A percentile compares a stretch with the other conserved stretches of the same genome.
phyloP scores from a whole-genome alignment of 73 alveolate genomes.

The Blepharisma stoltei region DNA sequence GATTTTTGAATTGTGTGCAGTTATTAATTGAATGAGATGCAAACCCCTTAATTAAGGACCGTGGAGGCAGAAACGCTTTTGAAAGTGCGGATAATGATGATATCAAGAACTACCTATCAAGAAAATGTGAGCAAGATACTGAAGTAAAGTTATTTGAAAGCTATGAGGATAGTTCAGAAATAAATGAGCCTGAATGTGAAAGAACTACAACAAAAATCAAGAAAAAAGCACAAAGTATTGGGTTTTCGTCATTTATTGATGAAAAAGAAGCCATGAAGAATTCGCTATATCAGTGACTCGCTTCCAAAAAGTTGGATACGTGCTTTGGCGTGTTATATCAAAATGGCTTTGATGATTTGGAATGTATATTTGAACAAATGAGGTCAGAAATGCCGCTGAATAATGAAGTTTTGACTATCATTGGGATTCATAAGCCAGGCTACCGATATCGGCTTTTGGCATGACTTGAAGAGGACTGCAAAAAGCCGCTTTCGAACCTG shows the following conservation, averaged over 20 bases:
- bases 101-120: too few species aligned
- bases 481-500: not conserved
- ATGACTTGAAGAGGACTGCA: not conserved
- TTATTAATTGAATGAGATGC: not conserved
- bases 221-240: not conserved
- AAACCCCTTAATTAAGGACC: not conserved
- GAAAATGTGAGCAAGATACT: too few species aligned
- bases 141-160: too few species aligned
- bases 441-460: not conserved
- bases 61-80: too few species aligned
- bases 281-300: slow-evolving; percentile 13
- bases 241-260: not conserved
- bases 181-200: slow-evolving; percentile 3
- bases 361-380: slow-evolving; percentile 20
- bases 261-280: not conserved
- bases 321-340: not conserved
- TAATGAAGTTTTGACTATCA: not conserved
- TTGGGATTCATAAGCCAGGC: slow-evolving; percentile 1
- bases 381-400: slow-evolving; percentile 5
- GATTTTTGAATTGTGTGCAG: not conserved
- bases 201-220: not conserved
- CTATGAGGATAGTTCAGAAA: too few species aligned
- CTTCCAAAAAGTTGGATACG: not conserved
- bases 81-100: too few species aligned
- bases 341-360: slow-evolving; percentile 15